Evolutionary conservation across 148 eudicot species (phyloP).

Genomic region (Amaranthus hypochondriacus): DNA sequence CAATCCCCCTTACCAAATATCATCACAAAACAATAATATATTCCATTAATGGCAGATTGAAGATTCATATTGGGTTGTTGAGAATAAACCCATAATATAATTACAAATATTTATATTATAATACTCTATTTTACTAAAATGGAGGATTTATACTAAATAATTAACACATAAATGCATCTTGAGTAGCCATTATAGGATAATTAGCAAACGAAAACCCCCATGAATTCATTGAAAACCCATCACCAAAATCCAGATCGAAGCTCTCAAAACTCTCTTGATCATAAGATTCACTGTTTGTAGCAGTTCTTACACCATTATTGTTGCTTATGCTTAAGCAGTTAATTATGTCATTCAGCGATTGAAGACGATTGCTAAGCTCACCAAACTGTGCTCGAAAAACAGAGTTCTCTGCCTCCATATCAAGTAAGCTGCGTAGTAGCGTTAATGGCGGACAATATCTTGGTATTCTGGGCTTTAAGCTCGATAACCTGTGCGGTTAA

Average conservation of each 20-base stretch:
- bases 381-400: slow-evolving; percentile 53
- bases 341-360: slow-evolving; percentile 50
- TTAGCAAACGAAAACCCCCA: slow-evolving; percentile 17
- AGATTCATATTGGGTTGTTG: too few relatives aligned
- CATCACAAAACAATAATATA: neutral
- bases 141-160: neutral
- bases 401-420: slow-evolving; percentile 62
- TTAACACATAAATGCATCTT: slow-evolving; percentile 21
- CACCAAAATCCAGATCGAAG: slow-evolving; percentile 24
- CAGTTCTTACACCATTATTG: neutral
- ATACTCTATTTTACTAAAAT: too few relatives aligned
- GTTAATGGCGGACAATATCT: slow-evolving; percentile 28
- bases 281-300: neutral
- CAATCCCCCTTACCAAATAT: neutral
- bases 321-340: neutral
- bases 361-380: slow-evolving; percentile 52
- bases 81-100: too few relatives aligned
- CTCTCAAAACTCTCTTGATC: slow-evolving; percentile 17
- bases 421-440: slow-evolving; percentile 36
- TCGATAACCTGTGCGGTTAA: slow-evolving; percentile 29
- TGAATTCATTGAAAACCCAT: slow-evolving; percentile 15
- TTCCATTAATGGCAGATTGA: neutral
- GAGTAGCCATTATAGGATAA: slow-evolving; percentile 8
- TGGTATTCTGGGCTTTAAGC: slow-evolving; percentile 40
- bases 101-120: too few relatives aligned